Evolutionary conservation across 768 basidiomycete species (phyloP).

Genomic region (Hypholoma fasciculare): DNA sequence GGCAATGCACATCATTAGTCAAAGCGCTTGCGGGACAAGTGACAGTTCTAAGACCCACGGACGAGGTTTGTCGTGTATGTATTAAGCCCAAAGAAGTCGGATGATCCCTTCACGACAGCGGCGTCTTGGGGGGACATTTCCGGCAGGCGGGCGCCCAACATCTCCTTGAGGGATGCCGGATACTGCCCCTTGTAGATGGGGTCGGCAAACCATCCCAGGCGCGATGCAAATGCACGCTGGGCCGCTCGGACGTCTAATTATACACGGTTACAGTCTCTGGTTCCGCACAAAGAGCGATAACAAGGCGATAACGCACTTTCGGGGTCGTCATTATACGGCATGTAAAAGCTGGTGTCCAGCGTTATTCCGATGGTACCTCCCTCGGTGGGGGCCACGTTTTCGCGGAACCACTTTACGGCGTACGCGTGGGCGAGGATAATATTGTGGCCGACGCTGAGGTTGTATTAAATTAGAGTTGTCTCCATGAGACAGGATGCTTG

Average conservation of each 20-base stretch:
- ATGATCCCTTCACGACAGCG: slow-evolving; percentile 57
- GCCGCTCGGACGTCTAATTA: slow-evolving; percentile 56
- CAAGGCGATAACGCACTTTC: slow-evolving; percentile 47
- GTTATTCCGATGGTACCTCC: slow-evolving; percentile 73
- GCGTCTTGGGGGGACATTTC: slow-evolving; percentile 55
- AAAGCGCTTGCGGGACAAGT: background rate
- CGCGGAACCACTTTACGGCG: slow-evolving; percentile 63
- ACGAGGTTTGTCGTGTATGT: slow-evolving; percentile 64
- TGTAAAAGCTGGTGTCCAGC: slow-evolving; percentile 63
- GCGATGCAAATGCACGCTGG: slow-evolving; percentile 62
- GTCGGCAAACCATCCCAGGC: slow-evolving; percentile 47
- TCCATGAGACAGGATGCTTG: background rate
- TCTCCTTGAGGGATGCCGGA: slow-evolving; percentile 48
- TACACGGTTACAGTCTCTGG: background rate
- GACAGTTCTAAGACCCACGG: slow-evolving; percentile 35
- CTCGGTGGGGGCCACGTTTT: slow-evolving; percentile 53
- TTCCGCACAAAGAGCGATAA: background rate
- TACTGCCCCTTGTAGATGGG: slow-evolving; percentile 74
- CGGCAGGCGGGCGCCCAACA: slow-evolving; percentile 54
- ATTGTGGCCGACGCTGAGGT: slow-evolving; percentile 59
- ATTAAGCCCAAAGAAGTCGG: slow-evolving; percentile 70
- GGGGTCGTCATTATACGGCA: slow-evolving; percentile 63
- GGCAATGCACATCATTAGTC: background rate
- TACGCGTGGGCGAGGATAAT: slow-evolving; percentile 70
- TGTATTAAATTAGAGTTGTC: background rate